A percentile compares a stretch with the other conserved stretches of the same genome.
Conservation (phyloP, 805 yeast species). For the Tetrapisispora fleetii region DNA sequence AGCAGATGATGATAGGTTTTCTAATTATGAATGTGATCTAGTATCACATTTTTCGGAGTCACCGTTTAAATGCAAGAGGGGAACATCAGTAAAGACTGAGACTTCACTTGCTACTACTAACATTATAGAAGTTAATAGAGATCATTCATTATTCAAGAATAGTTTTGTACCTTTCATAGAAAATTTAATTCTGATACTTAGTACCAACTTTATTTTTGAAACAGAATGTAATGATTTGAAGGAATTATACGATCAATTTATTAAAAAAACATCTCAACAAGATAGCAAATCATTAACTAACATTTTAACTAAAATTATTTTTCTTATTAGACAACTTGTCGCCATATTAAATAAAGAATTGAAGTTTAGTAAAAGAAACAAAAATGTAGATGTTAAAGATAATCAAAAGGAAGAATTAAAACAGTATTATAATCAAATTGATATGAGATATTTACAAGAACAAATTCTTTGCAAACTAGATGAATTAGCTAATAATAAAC, state of each 20-base stretch:
- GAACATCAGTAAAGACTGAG: slow-evolving; percentile 9
- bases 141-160: slow-evolving; percentile 11
- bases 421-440: background rate
- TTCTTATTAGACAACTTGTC: slow-evolving; percentile 15
- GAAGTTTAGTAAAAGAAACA: slow-evolving; percentile 4
- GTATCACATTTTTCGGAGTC: slow-evolving; percentile 16
- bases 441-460: slow-evolving; percentile 1
- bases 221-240: slow-evolving; percentile 12
- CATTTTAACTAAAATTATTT: slow-evolving; percentile 13
- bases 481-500: slow-evolving; percentile 1
- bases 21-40: background rate
- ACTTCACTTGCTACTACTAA: slow-evolving; percentile 18
- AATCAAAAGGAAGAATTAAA: background rate
- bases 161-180: slow-evolving; percentile 18
- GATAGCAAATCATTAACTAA: slow-evolving; percentile 6
- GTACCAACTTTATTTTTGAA: slow-evolving; percentile 13
- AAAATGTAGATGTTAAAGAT: background rate
- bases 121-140: slow-evolving; percentile 8
- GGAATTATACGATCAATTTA: slow-evolving; percentile 9
- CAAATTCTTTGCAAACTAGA: background rate
- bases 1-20: background rate
- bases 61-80: slow-evolving; percentile 9
- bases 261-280: slow-evolving; percentile 4
- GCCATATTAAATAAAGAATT: slow-evolving; percentile 21
- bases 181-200: slow-evolving; percentile 12